These are phyloP conservation scores for Aspergillus transmontanensis DNA, from an alignment of 2,329 filamentous ascomycete species.

Conservation along the genomic window DNA sequence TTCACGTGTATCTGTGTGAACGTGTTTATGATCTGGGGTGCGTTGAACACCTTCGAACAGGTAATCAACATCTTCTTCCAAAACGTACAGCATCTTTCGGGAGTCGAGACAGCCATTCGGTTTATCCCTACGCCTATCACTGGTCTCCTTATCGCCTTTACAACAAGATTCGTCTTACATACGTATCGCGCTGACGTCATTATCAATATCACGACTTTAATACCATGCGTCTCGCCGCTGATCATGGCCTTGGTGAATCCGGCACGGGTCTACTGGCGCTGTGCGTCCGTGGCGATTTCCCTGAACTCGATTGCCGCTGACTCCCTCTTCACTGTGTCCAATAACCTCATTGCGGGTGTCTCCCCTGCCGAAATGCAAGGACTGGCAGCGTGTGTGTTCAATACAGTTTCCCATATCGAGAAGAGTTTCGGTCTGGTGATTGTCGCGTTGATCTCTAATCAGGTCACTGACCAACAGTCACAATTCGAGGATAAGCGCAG, in stretches of 20 bases:
- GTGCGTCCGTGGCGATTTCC: neutral
- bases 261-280: constrained; percentile 24
- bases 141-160: neutral
- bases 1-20: too few species aligned
- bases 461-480: constrained; percentile 25
- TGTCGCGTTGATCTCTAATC: constrained; percentile 46
- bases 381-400: constrained; percentile 63
- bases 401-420: constrained; percentile 58
- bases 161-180: neutral
- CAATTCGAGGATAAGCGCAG: constrained; percentile 17
- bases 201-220: neutral
- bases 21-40: neutral
- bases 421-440: constrained; percentile 55
- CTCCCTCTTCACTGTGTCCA: constrained; percentile 56
- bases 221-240: neutral
- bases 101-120: neutral
- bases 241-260: neutral
- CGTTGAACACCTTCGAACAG: neutral
- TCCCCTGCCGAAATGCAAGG: constrained; percentile 60
- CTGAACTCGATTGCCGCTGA: neutral
- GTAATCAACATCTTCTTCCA: neutral
- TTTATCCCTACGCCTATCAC: neutral
- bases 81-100: neutral
- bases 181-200: neutral
- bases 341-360: constrained; percentile 56